Base-by-base conservation (phyloP, 192 early-diverging fungal species). In the Spizellomyces sp. region DNA sequence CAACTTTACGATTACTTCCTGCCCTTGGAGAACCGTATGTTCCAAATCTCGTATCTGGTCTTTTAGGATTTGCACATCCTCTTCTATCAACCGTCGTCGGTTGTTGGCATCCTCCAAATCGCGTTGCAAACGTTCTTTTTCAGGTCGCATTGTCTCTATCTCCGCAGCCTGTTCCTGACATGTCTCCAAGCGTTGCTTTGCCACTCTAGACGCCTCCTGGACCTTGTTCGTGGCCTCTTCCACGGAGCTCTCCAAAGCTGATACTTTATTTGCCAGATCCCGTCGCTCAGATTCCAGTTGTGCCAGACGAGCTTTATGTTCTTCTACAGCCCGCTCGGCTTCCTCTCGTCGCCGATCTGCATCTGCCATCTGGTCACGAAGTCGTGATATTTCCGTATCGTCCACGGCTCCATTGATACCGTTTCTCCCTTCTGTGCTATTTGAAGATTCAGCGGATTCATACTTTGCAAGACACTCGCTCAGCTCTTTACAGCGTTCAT, bases 401-500 rank as follows among this genome's bases (percentile, higher is more conserved):
- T 22, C 41, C 10, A 15, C 63, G 1, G 17, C 36, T 36, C 27
- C 27, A 36, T 36, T 36, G 0, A 36, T 36, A 36, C 27, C 27
- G 3, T 36, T 36, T 36, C 19, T 19, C 14, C 59, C 59, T 41
- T 12, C 10, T n/a, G 4, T 12, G 59, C 59, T 41, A 64, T 42
- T 22, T 19, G 17, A 45, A 17, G 6, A 14, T 15, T 41, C 72
- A 43, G 46, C 17, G 48, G 22, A 36, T 36, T 36, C 27, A 36
- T 36, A 36, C 27, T 36, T 36, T 36, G 46, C 45, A 15, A 45
- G 27, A 17, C 52, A 45, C 42, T 61, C 44, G 22, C 67, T 52
- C 8, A 80, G 62, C 47, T 77, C 61, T 48, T 80, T 71, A 36
- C 64, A 64, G 19, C 66, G 50, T 36, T 50, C 50, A 50, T 69